Evolutionary conservation across 306 rosid species (phyloP).

Genomic region (Ziziphus jujuba): DNA sequence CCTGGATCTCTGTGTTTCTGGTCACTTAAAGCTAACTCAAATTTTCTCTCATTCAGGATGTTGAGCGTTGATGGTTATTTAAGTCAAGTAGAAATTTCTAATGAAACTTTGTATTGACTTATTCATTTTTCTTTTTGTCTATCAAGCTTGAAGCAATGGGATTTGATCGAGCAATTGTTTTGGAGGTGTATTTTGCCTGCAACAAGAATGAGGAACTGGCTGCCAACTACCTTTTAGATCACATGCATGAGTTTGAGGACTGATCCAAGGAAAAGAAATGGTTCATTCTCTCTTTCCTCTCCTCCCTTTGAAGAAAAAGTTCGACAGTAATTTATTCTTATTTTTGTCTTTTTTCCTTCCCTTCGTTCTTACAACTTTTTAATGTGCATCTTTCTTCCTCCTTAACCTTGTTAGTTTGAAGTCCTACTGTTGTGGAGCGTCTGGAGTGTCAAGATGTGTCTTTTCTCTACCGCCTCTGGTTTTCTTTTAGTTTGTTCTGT

Average conservation of each 20-base stretch:
- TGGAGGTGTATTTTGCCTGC: slow-evolving; percentile 89
- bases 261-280: slow-evolving; percentile 24
- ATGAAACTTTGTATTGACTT: background rate
- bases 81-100: background rate
- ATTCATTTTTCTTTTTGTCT: background rate
- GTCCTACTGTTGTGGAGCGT: background rate
- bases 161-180: slow-evolving; percentile 69
- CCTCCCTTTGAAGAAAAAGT: background rate
- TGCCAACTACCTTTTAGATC: slow-evolving; percentile 92
- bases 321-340: background rate
- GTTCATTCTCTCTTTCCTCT: background rate
- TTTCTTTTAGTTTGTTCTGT: background rate
- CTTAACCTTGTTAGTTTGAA: background rate
- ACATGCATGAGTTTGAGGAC: slow-evolving; percentile 83
- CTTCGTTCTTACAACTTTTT: background rate
- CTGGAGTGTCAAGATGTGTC: background rate
- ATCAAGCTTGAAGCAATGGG: slow-evolving; percentile 96
- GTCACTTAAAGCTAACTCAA: too few species aligned
- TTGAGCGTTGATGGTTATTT: background rate
- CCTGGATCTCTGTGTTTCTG: too few species aligned
- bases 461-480: background rate
- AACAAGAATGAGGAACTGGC: slow-evolving; percentile 93
- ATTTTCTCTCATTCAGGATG: too few species aligned
- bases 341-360: background rate
- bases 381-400: background rate